A percentile compares a stretch with the other conserved stretches of the same genome.
Conservation (phyloP, 768 basidiomycete species). For the Serendipita sp. region DNA sequence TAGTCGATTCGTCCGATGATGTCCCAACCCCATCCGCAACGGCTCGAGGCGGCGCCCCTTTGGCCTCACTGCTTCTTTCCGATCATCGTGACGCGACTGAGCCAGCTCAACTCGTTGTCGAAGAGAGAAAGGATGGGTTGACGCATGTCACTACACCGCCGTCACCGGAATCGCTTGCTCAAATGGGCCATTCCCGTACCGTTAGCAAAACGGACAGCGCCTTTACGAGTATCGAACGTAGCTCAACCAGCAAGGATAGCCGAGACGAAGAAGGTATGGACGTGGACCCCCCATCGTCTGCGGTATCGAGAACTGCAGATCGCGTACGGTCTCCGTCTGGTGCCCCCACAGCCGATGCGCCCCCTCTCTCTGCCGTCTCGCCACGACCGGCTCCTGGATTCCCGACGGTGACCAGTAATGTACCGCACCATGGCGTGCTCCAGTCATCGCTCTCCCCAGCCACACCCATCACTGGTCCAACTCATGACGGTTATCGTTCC, state of each 20-base stretch:
- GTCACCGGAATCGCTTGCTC: not conserved
- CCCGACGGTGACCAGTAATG: not conserved
- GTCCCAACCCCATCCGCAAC: not conserved
- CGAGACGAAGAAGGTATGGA: not conserved
- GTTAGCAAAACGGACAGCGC: not conserved
- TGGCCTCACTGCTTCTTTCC: not conserved
- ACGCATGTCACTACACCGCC: not conserved
- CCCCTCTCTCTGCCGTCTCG: not conserved
- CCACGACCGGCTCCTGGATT: not conserved
- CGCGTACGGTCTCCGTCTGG: not conserved
- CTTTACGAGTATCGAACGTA: not conserved
- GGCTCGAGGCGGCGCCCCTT: not conserved
- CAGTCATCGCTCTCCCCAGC: not conserved
- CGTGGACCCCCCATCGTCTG: not conserved
- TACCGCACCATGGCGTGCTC: not conserved
- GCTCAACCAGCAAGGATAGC: not conserved
- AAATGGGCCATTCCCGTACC: not conserved
- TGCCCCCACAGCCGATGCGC: not conserved
- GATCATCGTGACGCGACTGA: not conserved
- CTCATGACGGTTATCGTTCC: not conserved
- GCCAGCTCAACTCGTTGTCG: not conserved
- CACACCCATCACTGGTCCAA: not conserved
- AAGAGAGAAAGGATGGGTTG: not conserved
- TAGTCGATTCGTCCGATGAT: not conserved
- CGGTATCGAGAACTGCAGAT: not conserved